Evolutionary conservation across 805 yeast genomes (phyloP).

Genomic region (Isabelozyma pseudorhagii): DNA sequence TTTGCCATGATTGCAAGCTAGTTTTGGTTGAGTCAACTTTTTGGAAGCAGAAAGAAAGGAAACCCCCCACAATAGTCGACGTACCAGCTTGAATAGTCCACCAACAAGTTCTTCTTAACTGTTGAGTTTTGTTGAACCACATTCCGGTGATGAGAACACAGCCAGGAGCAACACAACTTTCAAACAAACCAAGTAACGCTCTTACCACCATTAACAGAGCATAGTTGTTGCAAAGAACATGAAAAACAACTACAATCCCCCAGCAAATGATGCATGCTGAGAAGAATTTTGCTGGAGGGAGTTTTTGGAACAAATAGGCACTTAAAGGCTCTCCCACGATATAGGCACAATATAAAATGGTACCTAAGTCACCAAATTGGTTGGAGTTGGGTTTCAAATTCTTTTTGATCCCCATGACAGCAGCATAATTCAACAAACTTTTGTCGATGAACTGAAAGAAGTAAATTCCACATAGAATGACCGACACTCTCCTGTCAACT

Average conservation of each 20-base stretch:
- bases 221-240: slow-evolving; percentile 50
- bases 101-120: slow-evolving; percentile 49
- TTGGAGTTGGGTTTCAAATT: slow-evolving; percentile 35
- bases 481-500: slow-evolving; percentile 47
- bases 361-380: slow-evolving; percentile 51
- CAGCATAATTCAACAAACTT: slow-evolving; percentile 57
- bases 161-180: slow-evolving; percentile 55
- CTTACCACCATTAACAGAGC: slow-evolving; percentile 56
- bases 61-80: slow-evolving; percentile 49
- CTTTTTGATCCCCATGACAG: slow-evolving; percentile 59
- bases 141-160: slow-evolving; percentile 56
- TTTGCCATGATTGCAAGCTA: slow-evolving; percentile 54
- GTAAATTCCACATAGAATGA: slow-evolving; percentile 51
- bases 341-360: slow-evolving; percentile 52
- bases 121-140: slow-evolving; percentile 58
- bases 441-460: slow-evolving; percentile 60
- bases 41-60: slow-evolving; percentile 49
- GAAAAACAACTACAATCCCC: slow-evolving; percentile 52
- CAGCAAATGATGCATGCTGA: slow-evolving; percentile 46
- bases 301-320: slow-evolving; percentile 40
- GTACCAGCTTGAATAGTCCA: slow-evolving; percentile 60
- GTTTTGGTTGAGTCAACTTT: slow-evolving; percentile 34
- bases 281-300: slow-evolving; percentile 52
- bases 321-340: slow-evolving; percentile 53
- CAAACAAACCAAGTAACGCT: slow-evolving; percentile 52